These are phyloP conservation scores for Elsinoe ampelina DNA, from an alignment of 2,329 filamentous ascomycete genomes.

Conservation along the genomic window DNA sequence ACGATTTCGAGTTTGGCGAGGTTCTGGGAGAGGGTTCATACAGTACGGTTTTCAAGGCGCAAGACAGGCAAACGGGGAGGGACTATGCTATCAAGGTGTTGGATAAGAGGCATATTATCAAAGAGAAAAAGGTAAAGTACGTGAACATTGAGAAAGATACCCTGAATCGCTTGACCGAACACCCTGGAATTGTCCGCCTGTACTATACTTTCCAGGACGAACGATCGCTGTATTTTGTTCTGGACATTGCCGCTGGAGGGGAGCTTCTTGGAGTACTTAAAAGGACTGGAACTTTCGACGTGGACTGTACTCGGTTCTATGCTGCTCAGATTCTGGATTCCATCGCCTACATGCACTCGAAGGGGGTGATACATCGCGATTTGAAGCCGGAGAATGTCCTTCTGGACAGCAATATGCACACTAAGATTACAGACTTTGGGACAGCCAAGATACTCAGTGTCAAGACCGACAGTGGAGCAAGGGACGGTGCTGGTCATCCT, in stretches of 20 bases:
- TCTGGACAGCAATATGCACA: slow-evolving; percentile 88
- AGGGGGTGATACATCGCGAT: slow-evolving; percentile 92
- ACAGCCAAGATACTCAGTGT: slow-evolving; percentile 83
- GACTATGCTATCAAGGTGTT: slow-evolving; percentile 98
- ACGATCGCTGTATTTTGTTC: slow-evolving; percentile 87
- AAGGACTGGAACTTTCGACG: slow-evolving; percentile 86
- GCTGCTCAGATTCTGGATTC: slow-evolving; percentile 92
- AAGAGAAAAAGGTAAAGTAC: slow-evolving; percentile 99
- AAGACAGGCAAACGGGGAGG: slow-evolving; percentile 84
- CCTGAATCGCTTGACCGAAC: slow-evolving; percentile 87
- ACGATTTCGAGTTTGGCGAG: slow-evolving; percentile 89
- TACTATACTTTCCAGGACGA: slow-evolving; percentile 99
- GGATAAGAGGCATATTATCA: slow-evolving; percentile 98
- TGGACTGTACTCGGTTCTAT: slow-evolving; percentile 91
- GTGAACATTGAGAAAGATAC: slow-evolving; percentile 99
- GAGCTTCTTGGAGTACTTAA: slow-evolving; percentile 89
- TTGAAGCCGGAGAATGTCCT: slow-evolving; percentile 96
- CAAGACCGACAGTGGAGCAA: slow-evolving; percentile 29
- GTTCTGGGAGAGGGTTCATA: slow-evolving; percentile 94
- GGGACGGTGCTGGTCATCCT: slow-evolving; percentile 36
- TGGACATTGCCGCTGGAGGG: slow-evolving; percentile 85
- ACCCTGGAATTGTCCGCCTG: slow-evolving; percentile 88
- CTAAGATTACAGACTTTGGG: slow-evolving; percentile 98
- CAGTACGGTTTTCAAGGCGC: slow-evolving; percentile 88
- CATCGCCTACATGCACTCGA: slow-evolving; percentile 95